Base-by-base conservation (phyloP, 371 early-diverging fungal genomes). In the Syncephalastrum contaminatum region DNA sequence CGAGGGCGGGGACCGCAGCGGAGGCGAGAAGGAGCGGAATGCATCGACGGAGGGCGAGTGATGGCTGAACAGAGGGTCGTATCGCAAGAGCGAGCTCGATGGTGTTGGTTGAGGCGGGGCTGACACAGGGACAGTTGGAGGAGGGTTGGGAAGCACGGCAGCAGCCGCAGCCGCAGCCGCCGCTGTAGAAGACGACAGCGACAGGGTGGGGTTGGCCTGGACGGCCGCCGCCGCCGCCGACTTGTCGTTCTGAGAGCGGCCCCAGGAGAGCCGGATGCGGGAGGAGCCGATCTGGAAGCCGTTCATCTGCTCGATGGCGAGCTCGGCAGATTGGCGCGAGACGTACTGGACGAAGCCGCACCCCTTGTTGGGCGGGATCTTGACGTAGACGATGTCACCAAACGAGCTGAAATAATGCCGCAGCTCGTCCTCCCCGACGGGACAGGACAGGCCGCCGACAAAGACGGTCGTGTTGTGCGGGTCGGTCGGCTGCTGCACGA, bases 261-360 rank as follows among this genome's bases (percentile, higher is more conserved):
- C 96, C 96, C 95, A 95, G 19, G 92, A 90, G 10, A 95, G 73
- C 36, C 95, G 86, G 27, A 94, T 87, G 36, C 90, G 85, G 2
- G 91, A 90, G 21, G 77, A 78, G 13, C 92, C 92, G 57, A 94
- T 85, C 48, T 85, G 76, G 63, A 82, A 85, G 7, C 93, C 92
- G 62, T 93, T 89, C 86, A 96, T 85, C 59, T 90, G 85, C 43
- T 74, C 70, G 62, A 96, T 90, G 12, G 97, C 95, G 55, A 84
- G 65, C 64, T 94, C 95, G 10, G 97, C 97, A 49, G 85, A 74
- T 18, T 81, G 82, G 8, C 93, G 77, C 59, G 86, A 82, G 14
- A 82, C 83, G 67, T 81, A 96, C 52, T 91, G 91, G 18, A 96
- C 93, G 77, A 95, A 96, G 1, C 94, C 97, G 69, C 95, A 96